phyloP scores from a whole-genome alignment of 768 basidiomycete genomes.

The Termitomyces sp. region DNA sequence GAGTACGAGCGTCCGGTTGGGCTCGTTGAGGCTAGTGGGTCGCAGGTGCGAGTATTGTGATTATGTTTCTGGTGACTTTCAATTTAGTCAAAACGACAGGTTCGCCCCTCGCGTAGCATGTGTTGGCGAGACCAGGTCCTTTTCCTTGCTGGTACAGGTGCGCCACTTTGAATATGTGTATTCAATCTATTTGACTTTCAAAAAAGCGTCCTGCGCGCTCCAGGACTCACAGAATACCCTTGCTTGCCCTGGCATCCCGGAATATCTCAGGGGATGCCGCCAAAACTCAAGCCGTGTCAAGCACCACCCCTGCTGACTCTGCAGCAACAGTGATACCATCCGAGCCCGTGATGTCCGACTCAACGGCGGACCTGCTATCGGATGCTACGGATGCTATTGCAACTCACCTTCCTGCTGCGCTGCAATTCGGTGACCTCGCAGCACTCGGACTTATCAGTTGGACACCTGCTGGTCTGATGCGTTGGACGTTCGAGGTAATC shows the following conservation, averaged over 20 bases:
- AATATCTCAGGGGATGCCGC: conserved; percentile 13
- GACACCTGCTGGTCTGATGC: conserved; percentile 59
- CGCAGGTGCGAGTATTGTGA: conserved; percentile 6
- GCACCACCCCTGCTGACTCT: conserved; percentile 1
- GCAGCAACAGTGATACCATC: background rate
- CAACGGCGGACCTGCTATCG: conserved; percentile 4
- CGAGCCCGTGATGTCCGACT: background rate
- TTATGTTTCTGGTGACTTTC: background rate
- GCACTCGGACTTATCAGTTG: conserved; percentile 58
- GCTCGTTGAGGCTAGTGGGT: conserved; percentile 6
- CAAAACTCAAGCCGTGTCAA: conserved; percentile 9
- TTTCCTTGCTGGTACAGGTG: conserved; percentile 18
- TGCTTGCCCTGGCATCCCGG: conserved; percentile 9
- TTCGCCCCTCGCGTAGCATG: conserved; percentile 9
- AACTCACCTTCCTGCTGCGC: conserved; percentile 31
- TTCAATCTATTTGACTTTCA: conserved; percentile 4
- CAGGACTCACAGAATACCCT: conserved; percentile 5
- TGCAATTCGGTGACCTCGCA: conserved; percentile 70
- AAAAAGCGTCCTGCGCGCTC: conserved; percentile 10
- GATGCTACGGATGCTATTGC: conserved; percentile 20
- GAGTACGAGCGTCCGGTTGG: conserved; percentile 10
- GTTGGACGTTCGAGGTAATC: conserved; percentile 59
- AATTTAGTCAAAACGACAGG: conserved; percentile 1
- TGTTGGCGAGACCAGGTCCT: conserved; percentile 11
- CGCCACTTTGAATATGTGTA: conserved; percentile 1